phyloP scores from a whole-genome alignment of 129 eudicot genomes.

The Pseudognaphalium luteoalbum region DNA sequence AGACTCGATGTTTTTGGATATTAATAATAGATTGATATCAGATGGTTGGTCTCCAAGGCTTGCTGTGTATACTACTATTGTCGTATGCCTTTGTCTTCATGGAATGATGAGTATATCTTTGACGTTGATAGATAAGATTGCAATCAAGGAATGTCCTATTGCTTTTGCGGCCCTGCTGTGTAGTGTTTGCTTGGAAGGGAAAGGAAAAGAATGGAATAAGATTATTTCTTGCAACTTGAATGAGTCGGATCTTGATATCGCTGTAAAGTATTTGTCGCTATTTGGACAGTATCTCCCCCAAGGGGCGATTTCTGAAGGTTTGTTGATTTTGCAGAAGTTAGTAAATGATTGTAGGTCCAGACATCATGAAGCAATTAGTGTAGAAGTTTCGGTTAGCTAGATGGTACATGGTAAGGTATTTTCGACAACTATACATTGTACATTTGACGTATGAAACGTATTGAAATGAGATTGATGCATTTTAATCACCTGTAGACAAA shows the following conservation, averaged over 20 bases:
- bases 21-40: constrained; percentile 50
- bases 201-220: constrained; percentile 66
- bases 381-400: constrained; percentile 34
- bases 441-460: not conserved
- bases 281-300: constrained; percentile 43
- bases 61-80: constrained; percentile 62
- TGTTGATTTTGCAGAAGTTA: constrained; percentile 52
- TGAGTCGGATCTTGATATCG: constrained; percentile 53
- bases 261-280: constrained; percentile 49
- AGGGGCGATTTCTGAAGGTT: constrained; percentile 49
- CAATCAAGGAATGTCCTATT: constrained; percentile 50
- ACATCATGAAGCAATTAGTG: constrained; percentile 27
- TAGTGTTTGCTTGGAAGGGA: constrained; percentile 75
- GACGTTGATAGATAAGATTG: constrained; percentile 48
- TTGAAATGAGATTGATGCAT: not conserved
- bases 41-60: constrained; percentile 60
- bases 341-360: constrained; percentile 41
- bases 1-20: constrained; percentile 47
- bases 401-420: not conserved
- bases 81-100: constrained; percentile 69
- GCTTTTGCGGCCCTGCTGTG: constrained; percentile 63
- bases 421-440: constrained; percentile 1
- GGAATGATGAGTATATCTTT: constrained; percentile 63
- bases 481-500: not conserved
- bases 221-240: constrained; percentile 50